Evolutionary conservation across 2,329 filamentous ascomycete species (phyloP), one percentile per base, ranked within the genome.

Genomic region (Fusarium kyushuense): DNA sequence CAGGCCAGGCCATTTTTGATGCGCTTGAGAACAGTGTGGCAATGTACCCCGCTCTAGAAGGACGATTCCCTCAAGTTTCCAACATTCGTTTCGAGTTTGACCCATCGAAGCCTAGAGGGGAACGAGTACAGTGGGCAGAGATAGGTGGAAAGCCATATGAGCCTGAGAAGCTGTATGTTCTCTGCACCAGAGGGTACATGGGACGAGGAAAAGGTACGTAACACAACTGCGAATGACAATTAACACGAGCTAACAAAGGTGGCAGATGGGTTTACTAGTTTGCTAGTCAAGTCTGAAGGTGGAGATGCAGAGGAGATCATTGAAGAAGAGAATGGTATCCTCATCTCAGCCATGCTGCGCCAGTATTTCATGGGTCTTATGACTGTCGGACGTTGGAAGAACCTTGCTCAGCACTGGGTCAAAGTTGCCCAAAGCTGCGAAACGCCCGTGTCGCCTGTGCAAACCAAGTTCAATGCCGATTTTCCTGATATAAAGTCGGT

Each of bases 281-380:
- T 97, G 1, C 85, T 95, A n/a, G 87, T 93, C 32, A 80, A 91
- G 69, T 87, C 89, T 5, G 90, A 93, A 77, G 94, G 94, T 27
- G 93, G 93, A 17, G 80, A 86, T 5, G 91, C 90, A 2, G 89
- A 93, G 70, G 92, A 94, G 75, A 81, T 97, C 17, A 90, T 97
- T 7, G 89, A 89, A 30, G 93, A 97, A 74, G 94, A 97, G 76
- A 94, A 92, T 70, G 94, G 94, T 5, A 89, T 96, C 17, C 84
- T 97, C 57, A 92, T 97, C 72, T 94, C 91, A 48, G 92, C 92
- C 75, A 90, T 97, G 77, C 84, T 97, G 21, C 88, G 94, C 14
- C 94, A 97, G 76, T 97, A 97, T 79, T 97, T 97, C 79, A 91
- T 97, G 86, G 92, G 90, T 9, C 84, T 97, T 42, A 92, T 92